Evolutionary conservation across 441 rosid species (phyloP).

Genomic region (Eruca vesicaria): DNA sequence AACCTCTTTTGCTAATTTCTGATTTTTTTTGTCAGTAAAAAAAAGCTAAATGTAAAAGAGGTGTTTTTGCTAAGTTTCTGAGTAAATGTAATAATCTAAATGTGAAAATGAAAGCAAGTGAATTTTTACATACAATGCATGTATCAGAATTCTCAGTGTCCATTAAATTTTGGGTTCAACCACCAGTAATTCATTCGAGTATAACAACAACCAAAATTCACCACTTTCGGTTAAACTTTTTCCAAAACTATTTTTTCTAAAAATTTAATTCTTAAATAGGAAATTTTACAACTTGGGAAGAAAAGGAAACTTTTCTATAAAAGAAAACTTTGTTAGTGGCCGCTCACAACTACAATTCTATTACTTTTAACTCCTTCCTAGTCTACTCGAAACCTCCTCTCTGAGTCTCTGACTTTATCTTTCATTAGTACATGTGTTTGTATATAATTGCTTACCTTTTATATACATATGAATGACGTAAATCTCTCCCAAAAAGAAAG

Average conservation of each 20-base stretch:
- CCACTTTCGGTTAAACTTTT: conserved; percentile 7
- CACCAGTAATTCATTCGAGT: not conserved
- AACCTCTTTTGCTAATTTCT: not conserved
- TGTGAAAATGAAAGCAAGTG: not conserved
- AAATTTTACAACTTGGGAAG: not conserved
- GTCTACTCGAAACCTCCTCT: conserved; percentile 14
- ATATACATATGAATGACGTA: not conserved
- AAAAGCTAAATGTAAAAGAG: no score
- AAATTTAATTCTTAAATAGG: not conserved
- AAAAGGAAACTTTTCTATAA: not conserved
- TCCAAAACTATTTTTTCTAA: not conserved
- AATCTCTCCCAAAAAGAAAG: not conserved
- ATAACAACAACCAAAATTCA: not conserved
- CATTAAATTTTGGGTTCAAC: not conserved
- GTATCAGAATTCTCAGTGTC: conserved; percentile 1
- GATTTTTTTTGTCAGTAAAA: no score
- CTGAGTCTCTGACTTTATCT: no score
- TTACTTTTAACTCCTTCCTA: conserved; percentile 11
- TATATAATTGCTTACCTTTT: not conserved
- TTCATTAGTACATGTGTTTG: conserved; percentile 7
- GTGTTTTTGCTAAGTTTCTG: no score
- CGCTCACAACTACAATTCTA: not conserved
- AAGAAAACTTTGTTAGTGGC: not conserved
- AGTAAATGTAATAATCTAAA: not conserved
- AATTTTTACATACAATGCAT: not conserved